Evolutionary conservation across 306 rosid genomes (phyloP).

Genomic region (Lagenaria siceraria): DNA sequence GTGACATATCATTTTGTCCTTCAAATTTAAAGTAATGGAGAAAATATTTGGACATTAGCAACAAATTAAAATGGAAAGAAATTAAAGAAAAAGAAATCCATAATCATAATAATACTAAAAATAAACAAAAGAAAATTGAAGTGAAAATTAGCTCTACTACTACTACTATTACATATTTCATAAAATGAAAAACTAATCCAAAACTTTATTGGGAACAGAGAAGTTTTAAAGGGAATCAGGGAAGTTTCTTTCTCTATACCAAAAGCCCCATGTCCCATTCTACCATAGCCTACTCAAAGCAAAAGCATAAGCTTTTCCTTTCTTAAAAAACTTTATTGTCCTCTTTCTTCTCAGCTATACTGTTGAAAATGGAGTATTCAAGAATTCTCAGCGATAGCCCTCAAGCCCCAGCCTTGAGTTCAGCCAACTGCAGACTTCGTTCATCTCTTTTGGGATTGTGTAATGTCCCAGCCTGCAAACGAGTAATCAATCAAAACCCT

Average conservation of each 20-base stretch:
- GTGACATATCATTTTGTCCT: too few species aligned
- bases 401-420: constrained; percentile 44
- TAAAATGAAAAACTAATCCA: constrained; percentile 14
- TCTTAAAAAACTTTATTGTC: constrained; percentile 17
- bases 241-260: constrained; percentile 28
- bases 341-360: constrained; percentile 6
- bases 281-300: constrained; percentile 21
- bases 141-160: constrained; percentile 7
- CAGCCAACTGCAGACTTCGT: constrained; percentile 88
- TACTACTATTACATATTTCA: constrained; percentile 5
- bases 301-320: constrained; percentile 12
- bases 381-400: background rate
- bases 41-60: background rate
- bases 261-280: constrained; percentile 34
- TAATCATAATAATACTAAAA: background rate
- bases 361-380: background rate
- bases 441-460: constrained; percentile 92
- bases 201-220: constrained; percentile 28
- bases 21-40: too few species aligned
- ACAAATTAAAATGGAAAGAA: background rate
- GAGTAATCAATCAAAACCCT: background rate
- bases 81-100: background rate
- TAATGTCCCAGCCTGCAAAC: constrained; percentile 87
- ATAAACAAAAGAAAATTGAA: background rate
- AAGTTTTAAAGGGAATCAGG: constrained; percentile 20